Conservation (phyloP, 2,329 filamentous ascomycete species). For the Pseudogymnoascus sp. region DNA sequence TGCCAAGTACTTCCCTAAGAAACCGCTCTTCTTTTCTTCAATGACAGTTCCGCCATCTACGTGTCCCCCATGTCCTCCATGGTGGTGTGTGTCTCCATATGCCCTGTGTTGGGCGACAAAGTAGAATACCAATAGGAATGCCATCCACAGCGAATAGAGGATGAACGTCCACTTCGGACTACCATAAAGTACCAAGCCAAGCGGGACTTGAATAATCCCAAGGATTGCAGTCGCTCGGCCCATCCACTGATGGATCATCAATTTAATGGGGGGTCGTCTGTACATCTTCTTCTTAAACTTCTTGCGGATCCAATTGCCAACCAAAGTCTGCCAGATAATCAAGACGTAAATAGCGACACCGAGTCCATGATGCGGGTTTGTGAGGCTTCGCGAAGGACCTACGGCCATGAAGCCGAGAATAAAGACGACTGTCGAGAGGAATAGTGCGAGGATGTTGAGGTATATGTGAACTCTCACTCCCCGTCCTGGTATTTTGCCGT, state of each 20-base stretch:
- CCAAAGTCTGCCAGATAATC: constrained; percentile 61
- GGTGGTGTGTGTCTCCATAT: constrained; percentile 7
- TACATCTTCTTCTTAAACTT: constrained; percentile 35
- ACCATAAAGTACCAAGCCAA: constrained; percentile 86
- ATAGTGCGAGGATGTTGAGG: constrained; percentile 59
- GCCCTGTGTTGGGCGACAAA: constrained; percentile 60
- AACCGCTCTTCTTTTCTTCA: constrained; percentile 37
- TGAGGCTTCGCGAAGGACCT: constrained; percentile 59
- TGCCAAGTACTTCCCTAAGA: constrained; percentile 30
- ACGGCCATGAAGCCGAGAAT: constrained; percentile 72
- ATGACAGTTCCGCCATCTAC: constrained; percentile 38
- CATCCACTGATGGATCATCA: constrained; percentile 70
- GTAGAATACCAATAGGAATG: constrained; percentile 62
- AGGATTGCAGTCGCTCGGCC: constrained; percentile 71
- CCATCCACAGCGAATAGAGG: constrained; percentile 71
- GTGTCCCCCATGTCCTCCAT: constrained; percentile 22
- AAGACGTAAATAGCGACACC: constrained; percentile 69
- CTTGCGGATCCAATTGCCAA: constrained; percentile 51
- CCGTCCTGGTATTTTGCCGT: constrained; percentile 49
- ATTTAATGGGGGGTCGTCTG: constrained; percentile 30
- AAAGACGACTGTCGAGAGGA: constrained; percentile 62
- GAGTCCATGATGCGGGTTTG: constrained; percentile 80
- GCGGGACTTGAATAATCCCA: constrained; percentile 76
- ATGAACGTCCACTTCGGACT: constrained; percentile 81
- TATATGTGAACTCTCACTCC: constrained; percentile 65